Evolutionary conservation across 345 rosid genomes (phyloP).

Genomic region (Limnanthes douglasii): DNA sequence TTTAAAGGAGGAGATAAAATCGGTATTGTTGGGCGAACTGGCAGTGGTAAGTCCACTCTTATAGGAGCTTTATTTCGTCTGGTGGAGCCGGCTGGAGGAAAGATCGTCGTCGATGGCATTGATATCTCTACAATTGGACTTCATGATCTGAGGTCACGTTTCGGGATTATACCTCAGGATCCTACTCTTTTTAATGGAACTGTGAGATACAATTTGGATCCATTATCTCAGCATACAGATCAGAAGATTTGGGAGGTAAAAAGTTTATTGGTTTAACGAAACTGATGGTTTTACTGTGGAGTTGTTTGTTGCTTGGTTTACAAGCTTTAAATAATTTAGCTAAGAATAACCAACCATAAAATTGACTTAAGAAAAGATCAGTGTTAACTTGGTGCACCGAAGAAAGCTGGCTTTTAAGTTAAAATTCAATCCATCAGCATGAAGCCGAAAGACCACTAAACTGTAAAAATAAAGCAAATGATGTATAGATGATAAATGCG

Average conservation of each 20-base stretch:
- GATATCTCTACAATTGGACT: slow-evolving; percentile 70
- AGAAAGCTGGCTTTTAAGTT: too few species aligned
- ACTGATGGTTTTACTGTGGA: too few species aligned
- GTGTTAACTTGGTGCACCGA: too few species aligned
- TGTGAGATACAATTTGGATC: slow-evolving; percentile 86
- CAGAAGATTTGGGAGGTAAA: slow-evolving; percentile 91
- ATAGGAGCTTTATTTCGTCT: slow-evolving; percentile 83
- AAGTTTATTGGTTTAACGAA: too few species aligned
- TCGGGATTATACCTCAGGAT: slow-evolving; percentile 92
- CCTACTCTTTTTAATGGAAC: slow-evolving; percentile 90
- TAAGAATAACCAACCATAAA: too few species aligned
- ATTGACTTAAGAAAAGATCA: too few species aligned
- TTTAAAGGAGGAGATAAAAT: slow-evolving; percentile 89
- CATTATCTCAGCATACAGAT: slow-evolving; percentile 55
- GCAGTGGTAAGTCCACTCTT: slow-evolving; percentile 90
- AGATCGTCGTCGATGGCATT: slow-evolving; percentile 63
- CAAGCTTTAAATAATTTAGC: too few species aligned
- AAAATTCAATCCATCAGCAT: too few species aligned
- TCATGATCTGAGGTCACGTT: slow-evolving; percentile 75
- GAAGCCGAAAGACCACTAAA: too few species aligned
- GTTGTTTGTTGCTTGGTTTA: too few species aligned
- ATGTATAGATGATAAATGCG: too few species aligned
- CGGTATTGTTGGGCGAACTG: slow-evolving; percentile 90
- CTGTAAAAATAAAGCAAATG: too few species aligned
- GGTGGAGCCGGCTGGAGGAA: slow-evolving; percentile 84